phyloP scores from a whole-genome alignment of 2,329 filamentous ascomycete species.

The Aspergillus sp. region DNA sequence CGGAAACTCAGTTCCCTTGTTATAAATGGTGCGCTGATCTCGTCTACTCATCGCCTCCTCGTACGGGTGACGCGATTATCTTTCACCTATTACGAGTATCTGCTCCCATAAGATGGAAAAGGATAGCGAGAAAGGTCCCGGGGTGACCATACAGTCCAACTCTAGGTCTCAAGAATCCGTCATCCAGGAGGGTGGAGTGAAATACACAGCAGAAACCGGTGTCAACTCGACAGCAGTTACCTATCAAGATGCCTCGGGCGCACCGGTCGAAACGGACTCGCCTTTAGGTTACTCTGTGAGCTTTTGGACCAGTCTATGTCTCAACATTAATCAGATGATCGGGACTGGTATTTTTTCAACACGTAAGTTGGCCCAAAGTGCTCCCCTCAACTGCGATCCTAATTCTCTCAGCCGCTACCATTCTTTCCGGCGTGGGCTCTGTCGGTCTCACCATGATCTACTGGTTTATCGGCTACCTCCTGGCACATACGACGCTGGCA shows the following conservation, averaged over 20 bases:
- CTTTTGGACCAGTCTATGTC: constrained; percentile 56
- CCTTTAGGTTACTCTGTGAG: constrained; percentile 61
- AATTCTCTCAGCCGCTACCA: constrained; percentile 50
- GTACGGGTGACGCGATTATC: no score
- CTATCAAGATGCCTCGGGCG: constrained; percentile 62
- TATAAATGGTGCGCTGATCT: no score
- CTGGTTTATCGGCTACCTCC: constrained; percentile 63
- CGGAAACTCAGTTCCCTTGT: no score
- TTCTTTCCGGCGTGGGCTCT: constrained; percentile 60
- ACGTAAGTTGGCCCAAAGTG: constrained; percentile 44
- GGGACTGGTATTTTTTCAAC: constrained; percentile 65
- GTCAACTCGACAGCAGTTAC: constrained; percentile 50
- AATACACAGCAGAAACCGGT: constrained; percentile 16
- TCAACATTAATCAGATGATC: constrained; percentile 64
- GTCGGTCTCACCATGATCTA: constrained; percentile 63
- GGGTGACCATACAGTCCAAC: neutral
- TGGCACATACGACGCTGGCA: constrained; percentile 54
- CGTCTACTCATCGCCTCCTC: no score
- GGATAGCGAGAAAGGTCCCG: neutral
- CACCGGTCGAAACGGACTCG: constrained; percentile 59
- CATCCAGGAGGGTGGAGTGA: constrained; percentile 7
- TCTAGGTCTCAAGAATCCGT: neutral
- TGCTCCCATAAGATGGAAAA: neutral
- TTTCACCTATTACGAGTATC: no score
- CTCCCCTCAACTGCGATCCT: neutral